Conservation (phyloP, 305 asterid genomes). For the Fraxinus nigra region DNA sequence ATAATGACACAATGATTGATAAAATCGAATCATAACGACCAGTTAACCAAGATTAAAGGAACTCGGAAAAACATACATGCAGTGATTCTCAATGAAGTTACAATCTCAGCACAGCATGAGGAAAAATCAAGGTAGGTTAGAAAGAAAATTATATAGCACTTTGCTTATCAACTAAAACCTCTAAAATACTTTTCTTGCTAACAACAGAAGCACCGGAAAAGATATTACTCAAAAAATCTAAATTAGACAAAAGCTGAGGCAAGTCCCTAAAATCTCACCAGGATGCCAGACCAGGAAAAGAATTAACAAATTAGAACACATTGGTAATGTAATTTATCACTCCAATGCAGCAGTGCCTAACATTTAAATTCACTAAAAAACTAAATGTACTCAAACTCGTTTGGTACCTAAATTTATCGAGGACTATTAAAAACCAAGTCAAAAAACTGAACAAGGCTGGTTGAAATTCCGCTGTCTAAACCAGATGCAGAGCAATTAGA, state of each 20-base stretch:
- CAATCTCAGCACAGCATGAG: neutral
- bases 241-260: neutral
- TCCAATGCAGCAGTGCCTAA: neutral
- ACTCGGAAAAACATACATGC: slow-evolving; percentile 3
- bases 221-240: neutral
- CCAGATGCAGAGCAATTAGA: neutral
- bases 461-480: neutral
- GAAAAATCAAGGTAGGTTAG: neutral
- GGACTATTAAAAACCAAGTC: neutral
- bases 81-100: neutral
- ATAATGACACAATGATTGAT: neutral
- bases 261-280: neutral
- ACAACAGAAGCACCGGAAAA: neutral
- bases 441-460: neutral
- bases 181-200: neutral
- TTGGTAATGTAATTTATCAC: neutral
- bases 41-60: neutral
- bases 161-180: neutral
- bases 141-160: neutral
- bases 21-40: neutral
- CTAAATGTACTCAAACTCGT: neutral
- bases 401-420: neutral
- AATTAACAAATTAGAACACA: neutral
- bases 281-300: neutral
- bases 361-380: neutral